Base-by-base conservation (phyloP, 2,329 filamentous ascomycete genomes). In the Epichloe aotearoae region DNA sequence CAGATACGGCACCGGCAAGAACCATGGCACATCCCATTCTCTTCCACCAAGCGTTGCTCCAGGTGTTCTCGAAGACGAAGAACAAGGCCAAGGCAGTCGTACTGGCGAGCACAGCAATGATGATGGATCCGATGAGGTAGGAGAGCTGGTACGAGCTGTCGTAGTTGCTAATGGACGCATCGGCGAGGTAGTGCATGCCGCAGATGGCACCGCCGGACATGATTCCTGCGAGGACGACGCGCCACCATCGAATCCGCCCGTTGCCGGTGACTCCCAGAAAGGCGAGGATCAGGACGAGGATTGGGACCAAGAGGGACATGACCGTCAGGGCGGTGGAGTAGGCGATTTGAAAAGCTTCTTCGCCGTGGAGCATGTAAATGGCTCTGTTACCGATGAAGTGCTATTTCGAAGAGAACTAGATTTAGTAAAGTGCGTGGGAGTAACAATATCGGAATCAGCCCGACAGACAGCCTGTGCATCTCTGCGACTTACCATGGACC, bases 141-240 rank as follows among this genome's bases (percentile, higher is more conserved):
- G 67, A 68, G 14, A 69, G 60, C 5, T 67, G 63, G 57, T 89
- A 88, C 11, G 70, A 66, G 59, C 84, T 81, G 8, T 62, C 66
- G 62, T 91, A 94, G 63, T 93, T 91, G 36, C 75, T 74, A 53
- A 90, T 88, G 43, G 86, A 87, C 23, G 84, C 77, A 62, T 93
- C 88, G 17, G 86, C 86, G 17, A 91, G 71, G 60, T 91, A 93
- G 64, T 93, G 86, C 87, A 93, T 91, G 38, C 83, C 84, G 52
- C 83, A 87, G 47, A 91, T 83, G 34, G 86, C 82, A 2, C 80
- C 72, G n/a, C 88, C 88, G 1, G 84, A 83, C 40, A 89, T 71
- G 1, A 79, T 61, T 3, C 87, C 86, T 10, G 84, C 83, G 5
- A 79, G 60, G 4, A 73, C 61, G 14, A 85, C 73, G 19, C 80